These are phyloP conservation scores for Colletotrichum incanum DNA, from an alignment of 2,329 filamentous ascomycete genomes.

Conservation along the genomic window DNA sequence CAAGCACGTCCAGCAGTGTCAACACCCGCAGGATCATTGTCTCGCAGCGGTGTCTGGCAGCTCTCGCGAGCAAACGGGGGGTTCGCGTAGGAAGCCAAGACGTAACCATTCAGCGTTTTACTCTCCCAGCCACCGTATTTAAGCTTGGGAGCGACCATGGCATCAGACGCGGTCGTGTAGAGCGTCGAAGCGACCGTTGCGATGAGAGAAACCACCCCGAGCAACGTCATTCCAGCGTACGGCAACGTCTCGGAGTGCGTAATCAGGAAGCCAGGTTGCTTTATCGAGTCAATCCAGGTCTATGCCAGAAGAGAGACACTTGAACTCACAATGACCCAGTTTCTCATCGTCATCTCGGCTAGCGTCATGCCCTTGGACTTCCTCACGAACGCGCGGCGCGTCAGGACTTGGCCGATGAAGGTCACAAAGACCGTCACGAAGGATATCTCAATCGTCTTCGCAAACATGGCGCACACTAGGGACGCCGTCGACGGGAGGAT, in stretches of 20 bases:
- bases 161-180: conserved; percentile 84
- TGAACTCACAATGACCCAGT: conserved; percentile 72
- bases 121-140: conserved; percentile 69
- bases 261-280: conserved; percentile 79
- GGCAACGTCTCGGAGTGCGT: conserved; percentile 77
- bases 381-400: conserved; percentile 75
- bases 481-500: conserved; percentile 77
- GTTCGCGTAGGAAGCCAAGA: conserved; percentile 77
- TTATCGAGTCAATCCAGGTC: background rate
- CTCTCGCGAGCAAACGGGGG: conserved; percentile 65
- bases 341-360: conserved; percentile 83
- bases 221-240: conserved; percentile 74
- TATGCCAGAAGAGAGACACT: background rate
- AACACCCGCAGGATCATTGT: conserved; percentile 53
- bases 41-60: conserved; percentile 75
- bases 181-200: conserved; percentile 78
- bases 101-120: conserved; percentile 67
- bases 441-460: conserved; percentile 83
- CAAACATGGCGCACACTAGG: conserved; percentile 77
- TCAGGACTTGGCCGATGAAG: conserved; percentile 82
- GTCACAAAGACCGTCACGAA: conserved; percentile 85
- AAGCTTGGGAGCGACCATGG: conserved; percentile 81
- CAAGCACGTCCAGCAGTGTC: conserved; percentile 69
- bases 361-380: conserved; percentile 77
- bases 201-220: conserved; percentile 76